Conservation (phyloP, 163 green algal genomes). For the Coccomyxa subellipsoidea region DNA sequence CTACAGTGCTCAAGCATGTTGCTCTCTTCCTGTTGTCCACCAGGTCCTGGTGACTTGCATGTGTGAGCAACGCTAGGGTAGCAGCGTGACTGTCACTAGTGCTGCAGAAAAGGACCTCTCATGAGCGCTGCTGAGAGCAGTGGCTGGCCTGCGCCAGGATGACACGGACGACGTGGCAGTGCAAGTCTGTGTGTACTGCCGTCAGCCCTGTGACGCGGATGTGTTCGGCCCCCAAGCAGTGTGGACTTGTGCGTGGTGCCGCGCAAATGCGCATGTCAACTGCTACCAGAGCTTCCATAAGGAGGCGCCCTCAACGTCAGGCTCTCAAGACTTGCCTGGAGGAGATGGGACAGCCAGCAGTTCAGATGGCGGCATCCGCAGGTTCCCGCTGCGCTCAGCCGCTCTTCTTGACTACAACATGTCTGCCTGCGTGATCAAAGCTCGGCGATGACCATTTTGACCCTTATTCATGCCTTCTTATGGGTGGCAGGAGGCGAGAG, state of each 20-base stretch:
- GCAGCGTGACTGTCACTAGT: too few relatives aligned
- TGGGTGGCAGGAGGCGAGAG: neutral
- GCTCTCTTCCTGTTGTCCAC: too few relatives aligned
- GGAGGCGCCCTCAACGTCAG: constrained; percentile 9
- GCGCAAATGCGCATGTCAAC: constrained; percentile 40
- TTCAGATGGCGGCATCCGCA: neutral
- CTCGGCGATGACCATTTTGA: too few relatives aligned
- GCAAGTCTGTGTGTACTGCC: constrained; percentile 60
- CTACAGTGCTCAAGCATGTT: neutral
- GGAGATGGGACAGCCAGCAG: neutral
- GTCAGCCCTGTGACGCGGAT: constrained; percentile 46
- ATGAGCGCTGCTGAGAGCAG: neutral
- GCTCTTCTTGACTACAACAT: too few relatives aligned
- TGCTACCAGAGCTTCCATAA: constrained; percentile 52
- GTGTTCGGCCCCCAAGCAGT: constrained; percentile 56
- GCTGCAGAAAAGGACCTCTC: too few relatives aligned
- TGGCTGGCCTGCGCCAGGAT: neutral
- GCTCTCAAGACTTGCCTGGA: neutral
- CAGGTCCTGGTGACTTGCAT: too few relatives aligned
- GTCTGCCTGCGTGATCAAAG: too few relatives aligned
- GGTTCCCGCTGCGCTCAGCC: too few relatives aligned
- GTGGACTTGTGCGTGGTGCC: constrained; percentile 60
- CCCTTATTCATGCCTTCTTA: neutral
- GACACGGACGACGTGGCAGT: constrained; percentile 8
- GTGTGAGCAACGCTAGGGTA: too few relatives aligned